These are phyloP conservation scores for Solanum paucissectum DNA, from an alignment of 257 asterid genomes.

Conservation along the genomic window DNA sequence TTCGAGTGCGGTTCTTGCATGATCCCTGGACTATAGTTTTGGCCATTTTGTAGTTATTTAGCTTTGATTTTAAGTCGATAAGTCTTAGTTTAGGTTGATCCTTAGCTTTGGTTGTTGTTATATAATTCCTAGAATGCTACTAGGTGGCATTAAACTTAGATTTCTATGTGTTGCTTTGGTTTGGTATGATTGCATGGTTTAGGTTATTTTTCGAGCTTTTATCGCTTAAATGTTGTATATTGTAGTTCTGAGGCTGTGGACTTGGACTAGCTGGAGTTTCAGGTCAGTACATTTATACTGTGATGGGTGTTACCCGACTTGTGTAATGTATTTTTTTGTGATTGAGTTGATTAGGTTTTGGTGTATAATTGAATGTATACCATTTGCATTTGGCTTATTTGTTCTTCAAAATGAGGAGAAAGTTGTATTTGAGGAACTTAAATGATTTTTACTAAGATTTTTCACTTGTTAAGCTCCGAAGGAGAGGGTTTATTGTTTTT, in stretches of 20 bases:
- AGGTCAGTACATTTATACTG: neutral
- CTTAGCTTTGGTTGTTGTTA: neutral
- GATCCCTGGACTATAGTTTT: neutral
- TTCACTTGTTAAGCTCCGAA: neutral
- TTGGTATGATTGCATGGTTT: neutral
- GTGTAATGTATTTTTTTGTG: neutral
- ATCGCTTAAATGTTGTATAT: no score
- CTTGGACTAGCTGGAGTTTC: neutral
- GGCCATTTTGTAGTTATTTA: neutral
- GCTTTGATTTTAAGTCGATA: neutral
- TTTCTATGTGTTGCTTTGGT: neutral
- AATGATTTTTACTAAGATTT: neutral
- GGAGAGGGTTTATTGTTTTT: neutral
- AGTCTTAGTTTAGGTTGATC: neutral
- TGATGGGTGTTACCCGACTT: neutral
- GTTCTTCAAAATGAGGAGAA: neutral
- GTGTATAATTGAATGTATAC: neutral
- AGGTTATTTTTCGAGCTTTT: neutral
- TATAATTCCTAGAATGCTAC: neutral
- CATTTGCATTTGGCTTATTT: neutral
- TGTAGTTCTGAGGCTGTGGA: neutral
- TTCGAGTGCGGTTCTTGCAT: neutral
- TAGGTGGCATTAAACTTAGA: neutral
- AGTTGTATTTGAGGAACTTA: neutral
- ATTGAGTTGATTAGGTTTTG: neutral